phyloP scores from a whole-genome alignment of 768 basidiomycete species.

The Chalciporus chontae region DNA sequence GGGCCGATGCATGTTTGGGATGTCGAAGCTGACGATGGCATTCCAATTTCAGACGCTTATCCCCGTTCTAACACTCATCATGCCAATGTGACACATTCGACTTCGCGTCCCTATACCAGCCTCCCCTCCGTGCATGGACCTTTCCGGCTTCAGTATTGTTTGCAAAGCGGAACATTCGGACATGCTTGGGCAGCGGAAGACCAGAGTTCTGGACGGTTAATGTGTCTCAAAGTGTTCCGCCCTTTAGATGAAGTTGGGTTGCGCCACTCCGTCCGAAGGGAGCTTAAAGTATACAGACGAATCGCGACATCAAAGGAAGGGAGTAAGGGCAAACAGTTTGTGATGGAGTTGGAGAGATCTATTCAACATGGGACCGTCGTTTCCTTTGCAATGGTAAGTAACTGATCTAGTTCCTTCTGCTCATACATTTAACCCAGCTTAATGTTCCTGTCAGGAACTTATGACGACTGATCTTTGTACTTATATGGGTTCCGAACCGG shows the following conservation, averaged over 20 bases:
- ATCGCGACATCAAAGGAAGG: conserved; percentile 23
- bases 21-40: background rate
- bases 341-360: conserved; percentile 38
- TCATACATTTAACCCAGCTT: background rate
- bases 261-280: conserved; percentile 23
- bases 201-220: conserved; percentile 24
- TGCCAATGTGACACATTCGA: background rate
- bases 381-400: conserved; percentile 41
- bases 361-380: conserved; percentile 29
- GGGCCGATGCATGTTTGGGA: background rate
- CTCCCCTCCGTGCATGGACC: conserved; percentile 25
- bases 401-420: background rate
- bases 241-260: conserved; percentile 9
- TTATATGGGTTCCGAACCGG: conserved; percentile 25
- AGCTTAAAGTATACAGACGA: conserved; percentile 35
- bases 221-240: conserved; percentile 39
- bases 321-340: conserved; percentile 29
- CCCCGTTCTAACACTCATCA: background rate
- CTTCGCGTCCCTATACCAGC: background rate
- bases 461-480: conserved; percentile 36
- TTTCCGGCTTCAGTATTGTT: conserved; percentile 15
- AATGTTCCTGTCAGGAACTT: conserved; percentile 31
- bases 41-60: background rate
- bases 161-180: conserved; percentile 24
- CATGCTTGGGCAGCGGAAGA: conserved; percentile 23